Evolutionary conservation across 2,329 filamentous ascomycete genomes (phyloP), one percentile per base, ranked within the genome.

Genomic region (Rhynchosporium graminicola): DNA sequence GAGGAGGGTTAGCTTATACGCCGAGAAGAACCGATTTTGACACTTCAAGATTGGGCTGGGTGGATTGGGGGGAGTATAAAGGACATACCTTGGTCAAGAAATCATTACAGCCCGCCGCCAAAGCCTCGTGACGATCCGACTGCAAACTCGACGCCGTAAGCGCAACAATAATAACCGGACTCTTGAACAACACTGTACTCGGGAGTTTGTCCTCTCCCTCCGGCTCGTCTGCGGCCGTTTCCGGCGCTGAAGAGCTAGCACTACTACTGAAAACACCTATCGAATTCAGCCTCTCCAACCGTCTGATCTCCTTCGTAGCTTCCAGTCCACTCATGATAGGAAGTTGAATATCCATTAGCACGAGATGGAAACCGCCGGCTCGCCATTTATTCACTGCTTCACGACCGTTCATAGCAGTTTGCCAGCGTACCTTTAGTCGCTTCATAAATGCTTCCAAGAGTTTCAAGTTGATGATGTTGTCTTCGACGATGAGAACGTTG

Each of bases 341-440:
- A 62, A 99, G 82, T 74, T 98, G 95, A 68, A 99, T 98, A 75
- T 99, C 95, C 95, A 99, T 99, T 60, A 99, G 80, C 15, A 99
- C 95, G 67, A 99, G 79, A 78, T 99, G 95, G 73, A 97, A 98
- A 0, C 95, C 95, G 42, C 95, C 95, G 4, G 84, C 83, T 60
- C 91, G 87, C 94, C 95, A 99, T 77, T 97, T 97, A 64, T 85
- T 88, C 33, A 98, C 92, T 1, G 95, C 95, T 68, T 97, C 94
- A 67, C 88, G 87, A 29, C 95, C 95, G 74, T 98, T 97, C 83
- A 96, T 92, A 43, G 95, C 95, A n/a, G 92, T 96, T 76, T 95
- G 90, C 92, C 94, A 98, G 40, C 95, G 86, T 6, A 99, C 95
- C 73, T 97, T 97, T 56, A 99, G 82, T 55, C 92, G 84, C 78